A percentile compares a stretch with the other conserved stretches of the same genome.
Conservation (phyloP, 129 eudicot species). For the Heracleum sosnowskyi region DNA sequence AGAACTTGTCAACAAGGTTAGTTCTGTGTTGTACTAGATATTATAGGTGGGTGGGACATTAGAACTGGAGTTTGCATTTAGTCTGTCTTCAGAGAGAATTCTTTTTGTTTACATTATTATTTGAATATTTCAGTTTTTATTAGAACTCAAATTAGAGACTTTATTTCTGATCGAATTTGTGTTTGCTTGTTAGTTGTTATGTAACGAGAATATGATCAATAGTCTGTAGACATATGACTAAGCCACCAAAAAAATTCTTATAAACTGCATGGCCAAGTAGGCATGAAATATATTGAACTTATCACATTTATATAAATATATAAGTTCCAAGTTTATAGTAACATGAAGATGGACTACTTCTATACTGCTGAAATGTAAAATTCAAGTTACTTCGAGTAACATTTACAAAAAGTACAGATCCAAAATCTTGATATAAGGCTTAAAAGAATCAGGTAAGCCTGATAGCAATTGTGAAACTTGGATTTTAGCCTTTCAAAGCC, state of each 20-base stretch:
- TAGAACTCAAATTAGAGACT: background rate
- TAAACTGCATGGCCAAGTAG: background rate
- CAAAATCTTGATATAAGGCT: background rate
- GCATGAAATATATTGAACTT: background rate
- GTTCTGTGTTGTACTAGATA: background rate
- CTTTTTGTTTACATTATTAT: background rate
- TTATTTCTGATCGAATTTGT: background rate
- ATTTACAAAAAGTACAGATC: constrained; percentile 19
- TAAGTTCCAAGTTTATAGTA: constrained; percentile 1
- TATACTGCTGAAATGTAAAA: background rate
- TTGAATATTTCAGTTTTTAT: background rate
- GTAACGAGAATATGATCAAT: background rate
- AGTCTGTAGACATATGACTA: background rate
- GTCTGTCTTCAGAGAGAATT: background rate
- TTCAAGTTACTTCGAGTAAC: constrained; percentile 10
- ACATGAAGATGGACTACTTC: constrained; percentile 2
- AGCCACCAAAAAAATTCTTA: background rate
- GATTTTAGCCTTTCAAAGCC: constrained; percentile 7
- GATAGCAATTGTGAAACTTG: background rate
- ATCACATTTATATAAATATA: background rate
- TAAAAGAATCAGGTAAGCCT: background rate
- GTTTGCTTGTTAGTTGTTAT: background rate
- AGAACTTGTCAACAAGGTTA: background rate
- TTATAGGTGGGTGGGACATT: background rate
- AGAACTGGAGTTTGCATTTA: background rate